phyloP scores from a whole-genome alignment of 108 stramenopile genomes.

The Thalassiosira profunda region DNA sequence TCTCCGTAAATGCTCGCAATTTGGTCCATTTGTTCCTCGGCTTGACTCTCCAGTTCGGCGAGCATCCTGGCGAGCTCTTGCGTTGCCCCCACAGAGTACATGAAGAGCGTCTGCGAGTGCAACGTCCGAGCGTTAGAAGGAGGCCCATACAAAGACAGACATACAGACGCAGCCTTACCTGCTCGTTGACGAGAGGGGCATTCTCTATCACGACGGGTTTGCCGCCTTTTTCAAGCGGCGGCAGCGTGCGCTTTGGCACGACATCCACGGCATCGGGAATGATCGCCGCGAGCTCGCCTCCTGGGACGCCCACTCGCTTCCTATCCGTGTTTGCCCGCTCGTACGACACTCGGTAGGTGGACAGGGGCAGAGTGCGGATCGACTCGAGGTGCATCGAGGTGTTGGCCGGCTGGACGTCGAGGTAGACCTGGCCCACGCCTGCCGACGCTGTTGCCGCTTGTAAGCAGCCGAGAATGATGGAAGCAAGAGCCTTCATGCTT shows the following conservation, averaged over 20 bases:
- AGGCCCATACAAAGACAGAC: too few species aligned
- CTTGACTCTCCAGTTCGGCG: conserved; percentile 27
- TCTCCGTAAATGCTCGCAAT: conserved; percentile 40
- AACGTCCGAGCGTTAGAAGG: conserved; percentile 60
- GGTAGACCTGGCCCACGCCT: conserved; percentile 46
- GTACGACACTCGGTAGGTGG: conserved; percentile 33
- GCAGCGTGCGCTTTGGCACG: conserved; percentile 49
- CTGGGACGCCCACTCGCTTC: conserved; percentile 35
- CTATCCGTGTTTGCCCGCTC: conserved; percentile 25
- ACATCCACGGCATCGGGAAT: conserved; percentile 60
- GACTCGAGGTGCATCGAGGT: conserved; percentile 35
- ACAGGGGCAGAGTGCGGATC: conserved; percentile 25
- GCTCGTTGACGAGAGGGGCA: neutral
- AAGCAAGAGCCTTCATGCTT: too few species aligned
- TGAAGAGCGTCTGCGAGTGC: conserved; percentile 67
- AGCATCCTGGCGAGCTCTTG: conserved; percentile 60
- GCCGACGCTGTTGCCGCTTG: too few species aligned
- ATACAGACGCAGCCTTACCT: too few species aligned
- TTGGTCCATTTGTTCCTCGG: conserved; percentile 41
- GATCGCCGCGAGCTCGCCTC: conserved; percentile 33
- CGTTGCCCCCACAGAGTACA: conserved; percentile 72
- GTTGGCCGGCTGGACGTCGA: conserved; percentile 39
- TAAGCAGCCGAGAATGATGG: too few species aligned
- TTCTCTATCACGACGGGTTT: conserved; percentile 48
- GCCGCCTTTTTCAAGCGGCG: conserved; percentile 46